Percentiles rank a stretch among this genome's conserved stretches.
phyloP scores from a whole-genome alignment of 2,329 filamentous ascomycete species.

The Penicillium thymicola region DNA sequence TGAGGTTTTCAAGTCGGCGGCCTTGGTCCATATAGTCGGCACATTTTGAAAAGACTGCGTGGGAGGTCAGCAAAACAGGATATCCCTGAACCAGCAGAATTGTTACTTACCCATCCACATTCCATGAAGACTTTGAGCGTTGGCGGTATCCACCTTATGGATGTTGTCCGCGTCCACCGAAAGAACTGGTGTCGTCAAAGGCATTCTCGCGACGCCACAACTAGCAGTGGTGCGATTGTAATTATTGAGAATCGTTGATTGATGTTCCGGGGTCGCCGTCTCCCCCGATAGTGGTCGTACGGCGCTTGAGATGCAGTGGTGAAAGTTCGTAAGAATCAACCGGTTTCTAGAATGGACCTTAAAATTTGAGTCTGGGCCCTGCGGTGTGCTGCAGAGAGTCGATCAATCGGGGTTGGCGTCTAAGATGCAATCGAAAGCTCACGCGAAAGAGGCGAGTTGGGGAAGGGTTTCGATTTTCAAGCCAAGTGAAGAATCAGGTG shows the following conservation, averaged over 20 bases:
- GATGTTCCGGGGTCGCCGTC: slow-evolving; percentile 42
- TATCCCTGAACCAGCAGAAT: neutral
- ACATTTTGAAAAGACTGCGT: slow-evolving; percentile 84
- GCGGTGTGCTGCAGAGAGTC: slow-evolving; percentile 18
- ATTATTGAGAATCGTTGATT: slow-evolving; percentile 6
- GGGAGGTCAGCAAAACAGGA: neutral
- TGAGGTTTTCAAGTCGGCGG: slow-evolving; percentile 87
- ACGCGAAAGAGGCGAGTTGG: slow-evolving; percentile 6
- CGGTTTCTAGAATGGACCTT: slow-evolving; percentile 6
- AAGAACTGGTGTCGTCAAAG: slow-evolving; percentile 81
- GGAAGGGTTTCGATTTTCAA: slow-evolving; percentile 1
- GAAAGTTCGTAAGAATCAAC: slow-evolving; percentile 18
- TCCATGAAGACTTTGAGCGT: slow-evolving; percentile 88
- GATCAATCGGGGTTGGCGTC: slow-evolving; percentile 19
- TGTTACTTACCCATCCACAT: slow-evolving; percentile 86
- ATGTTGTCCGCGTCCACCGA: slow-evolving; percentile 89
- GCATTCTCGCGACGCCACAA: slow-evolving; percentile 58
- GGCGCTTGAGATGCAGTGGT: slow-evolving; percentile 32
- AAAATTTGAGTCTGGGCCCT: slow-evolving; percentile 15
- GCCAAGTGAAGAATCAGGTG: slow-evolving; percentile 7
- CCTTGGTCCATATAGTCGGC: slow-evolving; percentile 93
- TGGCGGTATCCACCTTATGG: slow-evolving; percentile 89
- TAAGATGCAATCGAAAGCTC: slow-evolving; percentile 18
- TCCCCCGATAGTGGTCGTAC: slow-evolving; percentile 44
- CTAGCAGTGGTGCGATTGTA: slow-evolving; percentile 13